Percentiles rank a stretch among this genome's conserved stretches.
Evolutionary conservation across 2,329 filamentous ascomycete species (phyloP).

Genomic region (Aspergillus piperis): DNA sequence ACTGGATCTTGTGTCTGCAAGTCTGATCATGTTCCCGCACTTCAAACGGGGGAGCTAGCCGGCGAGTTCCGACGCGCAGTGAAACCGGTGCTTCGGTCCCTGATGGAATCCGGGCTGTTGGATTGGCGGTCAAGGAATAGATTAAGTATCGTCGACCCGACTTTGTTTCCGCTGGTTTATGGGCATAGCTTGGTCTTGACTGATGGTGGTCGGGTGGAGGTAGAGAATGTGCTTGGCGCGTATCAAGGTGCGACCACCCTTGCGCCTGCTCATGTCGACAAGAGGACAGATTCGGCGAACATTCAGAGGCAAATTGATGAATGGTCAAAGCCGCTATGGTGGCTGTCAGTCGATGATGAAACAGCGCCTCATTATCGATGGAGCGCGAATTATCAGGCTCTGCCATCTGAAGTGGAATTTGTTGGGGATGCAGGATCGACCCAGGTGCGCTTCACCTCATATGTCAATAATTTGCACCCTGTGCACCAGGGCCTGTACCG

Average conservation of each 20-base stretch:
- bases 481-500: neutral
- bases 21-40: neutral
- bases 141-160: neutral
- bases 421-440: neutral
- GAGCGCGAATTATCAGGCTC: neutral
- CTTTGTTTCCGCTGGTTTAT: neutral
- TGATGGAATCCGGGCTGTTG: neutral
- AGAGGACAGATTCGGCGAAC: neutral
- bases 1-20: slow-evolving; percentile 2
- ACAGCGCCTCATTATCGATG: neutral
- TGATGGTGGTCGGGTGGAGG: neutral
- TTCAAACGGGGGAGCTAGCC: neutral
- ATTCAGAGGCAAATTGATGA: neutral
- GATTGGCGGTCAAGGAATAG: neutral
- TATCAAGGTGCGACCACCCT: neutral
- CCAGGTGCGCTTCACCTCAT: neutral
- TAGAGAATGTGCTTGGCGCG: neutral
- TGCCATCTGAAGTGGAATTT: slow-evolving; percentile 2
- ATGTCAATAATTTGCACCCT: slow-evolving; percentile 1
- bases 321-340: neutral
- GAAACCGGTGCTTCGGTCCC: too few relatives aligned
- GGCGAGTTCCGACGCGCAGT: neutral
- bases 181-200: neutral
- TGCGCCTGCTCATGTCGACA: neutral
- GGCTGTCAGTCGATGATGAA: too few relatives aligned